These are phyloP conservation scores for Fragaria iinumae DNA, from an alignment of 306 rosid species.

Conservation along the genomic window DNA sequence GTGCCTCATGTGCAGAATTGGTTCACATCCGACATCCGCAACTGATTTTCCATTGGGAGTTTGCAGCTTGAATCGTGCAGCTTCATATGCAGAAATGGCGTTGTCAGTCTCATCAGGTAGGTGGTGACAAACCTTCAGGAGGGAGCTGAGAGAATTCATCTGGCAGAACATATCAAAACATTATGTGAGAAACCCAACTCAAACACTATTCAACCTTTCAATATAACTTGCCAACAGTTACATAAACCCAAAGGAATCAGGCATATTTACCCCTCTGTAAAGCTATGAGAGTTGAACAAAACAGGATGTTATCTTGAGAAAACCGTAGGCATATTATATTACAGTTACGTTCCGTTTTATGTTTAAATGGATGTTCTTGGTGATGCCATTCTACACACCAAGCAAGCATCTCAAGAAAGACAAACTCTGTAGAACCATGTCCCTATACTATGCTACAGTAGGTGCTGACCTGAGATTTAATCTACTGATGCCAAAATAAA, in stretches of 20 bases:
- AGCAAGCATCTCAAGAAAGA: neutral
- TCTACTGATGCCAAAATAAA: neutral
- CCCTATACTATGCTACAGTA: neutral
- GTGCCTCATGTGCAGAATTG: slow-evolving; percentile 94
- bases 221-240: neutral
- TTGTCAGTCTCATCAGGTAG: slow-evolving; percentile 50
- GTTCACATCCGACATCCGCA: slow-evolving; percentile 96
- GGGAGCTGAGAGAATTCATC: slow-evolving; percentile 96
- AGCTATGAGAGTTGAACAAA: neutral
- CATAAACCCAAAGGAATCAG: neutral
- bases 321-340: neutral
- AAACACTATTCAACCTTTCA: slow-evolving; percentile 9
- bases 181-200: slow-evolving; percentile 29
- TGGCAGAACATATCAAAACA: slow-evolving; percentile 32
- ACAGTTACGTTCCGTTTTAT: neutral
- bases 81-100: slow-evolving; percentile 52
- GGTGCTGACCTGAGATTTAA: neutral
- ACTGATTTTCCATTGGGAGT: slow-evolving; percentile 85
- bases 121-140: slow-evolving; percentile 65
- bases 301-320: neutral
- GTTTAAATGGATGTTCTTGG: neutral
- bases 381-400: neutral
- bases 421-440: neutral
- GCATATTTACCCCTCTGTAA: neutral
- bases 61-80: slow-evolving; percentile 63